Base-by-base conservation (phyloP, 495 filamentous ascomycete species). In the Neurospora discreta region DNA sequence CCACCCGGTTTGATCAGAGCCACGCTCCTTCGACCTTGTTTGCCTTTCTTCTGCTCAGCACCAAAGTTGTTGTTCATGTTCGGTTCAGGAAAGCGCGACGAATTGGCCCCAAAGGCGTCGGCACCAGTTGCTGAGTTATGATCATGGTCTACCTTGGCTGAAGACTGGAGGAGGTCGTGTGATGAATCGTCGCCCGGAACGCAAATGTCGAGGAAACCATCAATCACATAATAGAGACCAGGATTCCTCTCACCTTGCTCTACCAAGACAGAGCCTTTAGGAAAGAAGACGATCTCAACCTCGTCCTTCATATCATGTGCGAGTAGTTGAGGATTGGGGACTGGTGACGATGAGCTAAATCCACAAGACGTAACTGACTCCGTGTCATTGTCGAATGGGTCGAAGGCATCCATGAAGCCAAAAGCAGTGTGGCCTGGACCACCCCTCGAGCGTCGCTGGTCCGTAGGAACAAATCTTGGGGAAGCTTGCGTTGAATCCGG, bases 211-310 rank as follows among this genome's bases (percentile, higher is more conserved):
- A 99, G 82, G 73, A 99, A 99, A 4, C 95, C 95, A 79, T 99
- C 95, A 69, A 99, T 92, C 13, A 99, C 95, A 79, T 98, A 99
- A 82, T 99, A 99, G 11, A 99, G 84, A 1, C 95, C 95, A 0
- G 96, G 96, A 75, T 96, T 96, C 20, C 96, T 87, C 82, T 99
- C 95, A 0, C 95, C 94, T 79, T 98, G 94, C 75, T 99, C 95
- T 0, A 99, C 95, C n/a, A 99, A 85, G 7, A 99, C 92, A 9
- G 95, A 94, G 5, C 92, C 94, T 77, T 98, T 91, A 0, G 93
- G 94, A 75, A 99, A 99, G 82, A 91, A 98, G 5, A 99, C 96
- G 73, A 99, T 97, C 77, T 99, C 95, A n/a, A 98, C 87, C 58
- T 99, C 95, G 75, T 95, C 89, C 67, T 89, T 89, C 77, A 97